Evolutionary conservation across 2,329 filamentous ascomycete species (phyloP).

Genomic region (Polychaeton citri): DNA sequence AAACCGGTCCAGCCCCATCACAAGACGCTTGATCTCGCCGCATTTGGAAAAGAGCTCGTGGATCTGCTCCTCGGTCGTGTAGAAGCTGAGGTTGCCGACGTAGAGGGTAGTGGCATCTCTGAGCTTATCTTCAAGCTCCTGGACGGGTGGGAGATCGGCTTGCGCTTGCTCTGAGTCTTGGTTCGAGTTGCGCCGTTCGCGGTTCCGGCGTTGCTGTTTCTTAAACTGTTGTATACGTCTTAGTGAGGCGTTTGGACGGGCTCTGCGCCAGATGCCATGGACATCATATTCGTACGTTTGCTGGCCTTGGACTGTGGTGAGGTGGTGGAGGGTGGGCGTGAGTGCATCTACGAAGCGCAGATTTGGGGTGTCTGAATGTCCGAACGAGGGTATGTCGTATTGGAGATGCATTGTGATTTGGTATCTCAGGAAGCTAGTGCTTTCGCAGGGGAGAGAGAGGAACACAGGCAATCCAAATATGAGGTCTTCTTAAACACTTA

Average conservation of each 20-base stretch:
- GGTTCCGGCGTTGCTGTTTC: neutral
- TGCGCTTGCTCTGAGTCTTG: slow-evolving; percentile 47
- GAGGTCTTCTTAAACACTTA: slow-evolving; percentile 31
- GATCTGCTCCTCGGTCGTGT: slow-evolving; percentile 93
- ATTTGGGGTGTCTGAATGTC: too few species aligned
- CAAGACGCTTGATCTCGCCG: slow-evolving; percentile 92
- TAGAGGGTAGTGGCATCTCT: slow-evolving; percentile 88
- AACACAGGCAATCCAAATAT: neutral
- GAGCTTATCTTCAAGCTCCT: slow-evolving; percentile 62
- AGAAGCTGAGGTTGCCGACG: slow-evolving; percentile 75
- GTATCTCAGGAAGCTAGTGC: too few species aligned
- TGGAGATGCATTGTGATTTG: too few species aligned
- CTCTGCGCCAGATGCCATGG: too few species aligned
- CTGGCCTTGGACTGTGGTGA: too few species aligned
- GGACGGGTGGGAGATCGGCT: slow-evolving; percentile 30
- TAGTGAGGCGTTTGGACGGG: too few species aligned
- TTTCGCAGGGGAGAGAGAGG: too few species aligned
- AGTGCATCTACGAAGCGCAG: too few species aligned
- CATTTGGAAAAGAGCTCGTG: slow-evolving; percentile 57
- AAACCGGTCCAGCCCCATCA: slow-evolving; percentile 96
- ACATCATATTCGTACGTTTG: too few species aligned
- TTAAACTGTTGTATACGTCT: neutral
- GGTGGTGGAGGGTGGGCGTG: too few species aligned
- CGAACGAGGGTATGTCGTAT: too few species aligned
- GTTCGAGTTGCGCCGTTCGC: slow-evolving; percentile 36